Base-by-base conservation (phyloP, 2,329 filamentous ascomycete genomes). In the Helicocarpus griseus region DNA sequence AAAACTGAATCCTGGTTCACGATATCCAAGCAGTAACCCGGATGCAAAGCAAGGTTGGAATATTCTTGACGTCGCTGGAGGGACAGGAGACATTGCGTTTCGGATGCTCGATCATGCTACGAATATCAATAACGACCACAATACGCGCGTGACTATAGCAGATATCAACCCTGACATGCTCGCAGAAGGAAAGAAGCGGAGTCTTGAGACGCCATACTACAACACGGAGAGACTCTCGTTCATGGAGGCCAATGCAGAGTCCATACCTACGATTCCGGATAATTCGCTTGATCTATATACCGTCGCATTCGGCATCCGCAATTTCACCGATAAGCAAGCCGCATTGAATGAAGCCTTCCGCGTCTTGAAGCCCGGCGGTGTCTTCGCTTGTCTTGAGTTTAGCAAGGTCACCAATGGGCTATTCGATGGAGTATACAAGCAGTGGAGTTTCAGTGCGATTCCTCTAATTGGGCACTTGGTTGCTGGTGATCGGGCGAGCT, bases 141-240 rank as follows among this genome's bases (percentile, higher is more conserved):
- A 85, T 60, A 87, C 90, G 5, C 84, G 80, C 65, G 89, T 98
- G 58, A 95, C 87, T 36, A 89, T 97, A 62, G 86, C 87, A 45
- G 93, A 98, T 73, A 98, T 98, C 74, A 98, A 98, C 73, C 81
- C 88, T 0, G 83, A 88, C 58, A 98, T 98, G 93, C 80, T 98
- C 0, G 81, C 81, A 9, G 93, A 96, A 63, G 93, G 93, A 51
- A 80, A 81, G 57, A 86, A 91, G 68, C 85, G 93, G 57, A 84
- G 88, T 19, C 73, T 83, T 21, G 60, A 76, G 22, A 84, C 81
- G 0, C 76, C 79, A 1, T 83, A 83, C 64, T 77, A 77, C 51
- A 72, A 75, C 49, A 73, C 73, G 1, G 68, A 72, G 8, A 70
- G 80, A 2, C 65, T 85, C n/a, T 67, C 70, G 51, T 98, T 95